These are phyloP conservation scores for Chondrostereum purpureum DNA, from an alignment of 1,284 basidiomycete genomes.

Conservation along the genomic window DNA sequence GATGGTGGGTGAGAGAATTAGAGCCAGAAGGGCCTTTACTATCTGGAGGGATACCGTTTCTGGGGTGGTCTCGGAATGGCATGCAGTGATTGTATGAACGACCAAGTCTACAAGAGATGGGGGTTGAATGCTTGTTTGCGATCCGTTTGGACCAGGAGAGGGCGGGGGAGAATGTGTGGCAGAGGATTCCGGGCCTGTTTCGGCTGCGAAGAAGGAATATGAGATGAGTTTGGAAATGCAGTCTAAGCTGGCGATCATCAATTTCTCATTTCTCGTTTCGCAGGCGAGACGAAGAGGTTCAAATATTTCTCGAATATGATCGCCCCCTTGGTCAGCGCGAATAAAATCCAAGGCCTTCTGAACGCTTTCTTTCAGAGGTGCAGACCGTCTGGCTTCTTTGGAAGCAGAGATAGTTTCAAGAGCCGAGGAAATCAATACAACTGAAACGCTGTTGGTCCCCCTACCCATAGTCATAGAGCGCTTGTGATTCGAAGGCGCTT, in stretches of 20 bases:
- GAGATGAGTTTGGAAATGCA: conserved; percentile 95
- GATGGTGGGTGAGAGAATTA: conserved; percentile 81
- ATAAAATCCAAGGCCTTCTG: conserved; percentile 82
- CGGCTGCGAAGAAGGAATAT: conserved; percentile 82
- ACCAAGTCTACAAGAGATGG: conserved; percentile 85
- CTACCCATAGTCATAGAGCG: conserved; percentile 68
- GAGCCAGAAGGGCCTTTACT: conserved; percentile 85
- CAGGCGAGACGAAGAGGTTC: conserved; percentile 90
- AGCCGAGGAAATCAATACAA: conserved; percentile 79
- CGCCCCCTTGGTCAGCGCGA: conserved; percentile 61
- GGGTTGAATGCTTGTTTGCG: conserved; percentile 46
- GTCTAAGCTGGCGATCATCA: conserved; percentile 92
- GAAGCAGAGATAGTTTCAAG: conserved; percentile 84
- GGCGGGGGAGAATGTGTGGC: conserved; percentile 59
- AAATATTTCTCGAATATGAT: conserved; percentile 80
- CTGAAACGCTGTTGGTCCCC: conserved; percentile 63
- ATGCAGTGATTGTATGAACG: conserved; percentile 88
- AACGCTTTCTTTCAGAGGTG: conserved; percentile 76
- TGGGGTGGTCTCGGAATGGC: conserved; percentile 82
- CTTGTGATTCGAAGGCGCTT: conserved; percentile 20
- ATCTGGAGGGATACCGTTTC: conserved; percentile 91
- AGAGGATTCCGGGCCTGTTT: conserved; percentile 30
- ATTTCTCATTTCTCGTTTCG: conserved; percentile 85
- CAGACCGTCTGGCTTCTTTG: conserved; percentile 83
- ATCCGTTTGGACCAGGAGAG: conserved; percentile 50